Percentiles rank a stretch among this genome's conserved stretches.
phyloP scores from a whole-genome alignment of 441 rosid genomes.

The Bocquillonia castaneifolia region DNA sequence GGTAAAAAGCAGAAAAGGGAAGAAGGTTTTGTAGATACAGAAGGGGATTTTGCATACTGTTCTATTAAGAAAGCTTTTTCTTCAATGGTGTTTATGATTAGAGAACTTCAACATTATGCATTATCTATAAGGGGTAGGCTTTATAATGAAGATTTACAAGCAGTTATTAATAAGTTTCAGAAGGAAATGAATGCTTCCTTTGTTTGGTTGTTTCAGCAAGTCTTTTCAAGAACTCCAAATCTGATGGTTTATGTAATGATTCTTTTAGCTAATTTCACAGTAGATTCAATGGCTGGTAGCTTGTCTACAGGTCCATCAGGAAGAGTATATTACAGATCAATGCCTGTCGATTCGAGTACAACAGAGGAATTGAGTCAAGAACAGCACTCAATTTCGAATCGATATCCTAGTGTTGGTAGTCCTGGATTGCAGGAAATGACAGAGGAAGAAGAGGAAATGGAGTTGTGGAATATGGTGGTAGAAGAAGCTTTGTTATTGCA shows the following conservation, averaged over 20 bases:
- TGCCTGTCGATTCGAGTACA: not conserved
- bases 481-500: conserved; percentile 48
- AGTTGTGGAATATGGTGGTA: conserved; percentile 46
- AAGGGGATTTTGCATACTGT: conserved; percentile 45
- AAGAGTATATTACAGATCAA: not conserved
- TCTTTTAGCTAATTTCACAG: conserved; percentile 60
- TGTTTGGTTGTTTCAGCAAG: conserved; percentile 70
- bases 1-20: conserved; percentile 49
- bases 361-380: conserved; percentile 14
- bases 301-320: conserved; percentile 18
- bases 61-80: conserved; percentile 64
- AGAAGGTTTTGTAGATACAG: conserved; percentile 41
- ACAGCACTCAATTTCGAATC: not conserved
- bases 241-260: conserved; percentile 77
- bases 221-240: conserved; percentile 59
- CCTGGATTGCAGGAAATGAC: conserved; percentile 20
- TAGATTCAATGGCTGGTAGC: conserved; percentile 48
- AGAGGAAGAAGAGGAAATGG: conserved; percentile 41
- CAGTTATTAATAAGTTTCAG: conserved; percentile 34
- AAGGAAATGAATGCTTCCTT: conserved; percentile 55
- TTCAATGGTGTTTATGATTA: conserved; percentile 58
- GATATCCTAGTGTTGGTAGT: not conserved
- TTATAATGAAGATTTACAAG: conserved; percentile 40
- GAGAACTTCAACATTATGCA: conserved; percentile 61
- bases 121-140: conserved; percentile 36